Conservation (phyloP, 202 grass and related monocot species). For the Musa balbisiana region DNA sequence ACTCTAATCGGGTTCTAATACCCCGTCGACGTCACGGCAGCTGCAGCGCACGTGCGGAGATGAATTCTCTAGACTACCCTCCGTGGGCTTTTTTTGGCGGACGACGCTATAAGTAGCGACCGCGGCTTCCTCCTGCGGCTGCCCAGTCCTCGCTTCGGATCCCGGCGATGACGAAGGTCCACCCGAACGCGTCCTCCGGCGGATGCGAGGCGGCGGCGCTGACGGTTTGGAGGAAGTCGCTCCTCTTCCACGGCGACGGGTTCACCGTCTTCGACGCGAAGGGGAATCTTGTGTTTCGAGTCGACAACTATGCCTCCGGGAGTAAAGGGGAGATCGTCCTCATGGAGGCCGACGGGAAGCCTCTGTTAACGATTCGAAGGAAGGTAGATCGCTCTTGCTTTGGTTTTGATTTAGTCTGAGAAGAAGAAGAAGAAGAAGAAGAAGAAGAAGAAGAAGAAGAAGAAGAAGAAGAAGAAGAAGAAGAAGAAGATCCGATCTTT, state of each 20-base stretch:
- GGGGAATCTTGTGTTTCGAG: slow-evolving; percentile 46
- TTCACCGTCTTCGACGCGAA: slow-evolving; percentile 50
- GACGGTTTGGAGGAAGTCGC: slow-evolving; percentile 61
- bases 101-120: too few relatives aligned
- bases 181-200: not conserved
- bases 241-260: slow-evolving; percentile 46
- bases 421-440: too few relatives aligned
- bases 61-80: too few relatives aligned
- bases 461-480: too few relatives aligned
- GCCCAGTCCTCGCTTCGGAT: too few relatives aligned
- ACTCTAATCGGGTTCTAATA: too few relatives aligned
- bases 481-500: too few relatives aligned
- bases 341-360: slow-evolving; percentile 34
- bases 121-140: not conserved
- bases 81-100: too few relatives aligned
- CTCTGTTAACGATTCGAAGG: slow-evolving; percentile 60
- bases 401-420: not conserved
- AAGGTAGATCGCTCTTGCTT: slow-evolving; percentile 37
- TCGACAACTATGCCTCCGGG: slow-evolving; percentile 37
- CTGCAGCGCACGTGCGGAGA: too few relatives aligned
- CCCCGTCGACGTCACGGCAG: too few relatives aligned
- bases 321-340: slow-evolving; percentile 32
- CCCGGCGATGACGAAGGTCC: not conserved
- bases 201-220: slow-evolving; percentile 1
- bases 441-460: too few relatives aligned